These are phyloP conservation scores for Skeletonema menzelii DNA, from an alignment of 108 stramenopile species.

Conservation along the genomic window DNA sequence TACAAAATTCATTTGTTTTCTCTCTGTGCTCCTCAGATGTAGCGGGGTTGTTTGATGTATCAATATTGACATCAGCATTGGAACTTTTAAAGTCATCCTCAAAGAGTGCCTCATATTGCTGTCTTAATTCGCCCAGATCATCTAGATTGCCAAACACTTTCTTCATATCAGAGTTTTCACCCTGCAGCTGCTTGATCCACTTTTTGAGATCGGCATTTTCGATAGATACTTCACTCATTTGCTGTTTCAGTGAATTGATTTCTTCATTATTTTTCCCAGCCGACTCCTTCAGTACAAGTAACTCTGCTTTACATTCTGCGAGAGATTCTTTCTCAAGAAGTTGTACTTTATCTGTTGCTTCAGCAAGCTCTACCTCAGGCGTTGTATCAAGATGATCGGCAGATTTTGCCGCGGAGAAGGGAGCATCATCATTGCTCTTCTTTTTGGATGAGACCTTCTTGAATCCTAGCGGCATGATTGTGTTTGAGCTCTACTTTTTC, in stretches of 20 bases:
- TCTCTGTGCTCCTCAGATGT: not conserved
- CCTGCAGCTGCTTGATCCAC: not conserved
- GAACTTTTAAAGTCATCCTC: not conserved
- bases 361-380: not conserved
- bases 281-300: not conserved
- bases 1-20: not conserved
- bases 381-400: not conserved
- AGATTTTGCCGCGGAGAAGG: not conserved
- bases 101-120: not conserved
- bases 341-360: not conserved
- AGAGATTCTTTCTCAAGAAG: not conserved
- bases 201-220: not conserved
- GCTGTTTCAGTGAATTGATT: not conserved
- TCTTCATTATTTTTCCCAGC: not conserved
- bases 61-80: not conserved
- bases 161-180: slow-evolving; percentile 1
- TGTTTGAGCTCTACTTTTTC: not conserved
- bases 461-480: not conserved
- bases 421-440: not conserved
- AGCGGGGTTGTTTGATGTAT: not conserved
- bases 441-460: not conserved
- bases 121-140: not conserved
- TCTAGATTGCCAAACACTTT: not conserved
- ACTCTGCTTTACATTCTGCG: not conserved
- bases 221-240: not conserved